A percentile compares a stretch with the other conserved stretches of the same genome.
These are phyloP conservation scores for Aspergillus piperis DNA, from an alignment of 2,329 filamentous ascomycete genomes.

Conservation along the genomic window DNA sequence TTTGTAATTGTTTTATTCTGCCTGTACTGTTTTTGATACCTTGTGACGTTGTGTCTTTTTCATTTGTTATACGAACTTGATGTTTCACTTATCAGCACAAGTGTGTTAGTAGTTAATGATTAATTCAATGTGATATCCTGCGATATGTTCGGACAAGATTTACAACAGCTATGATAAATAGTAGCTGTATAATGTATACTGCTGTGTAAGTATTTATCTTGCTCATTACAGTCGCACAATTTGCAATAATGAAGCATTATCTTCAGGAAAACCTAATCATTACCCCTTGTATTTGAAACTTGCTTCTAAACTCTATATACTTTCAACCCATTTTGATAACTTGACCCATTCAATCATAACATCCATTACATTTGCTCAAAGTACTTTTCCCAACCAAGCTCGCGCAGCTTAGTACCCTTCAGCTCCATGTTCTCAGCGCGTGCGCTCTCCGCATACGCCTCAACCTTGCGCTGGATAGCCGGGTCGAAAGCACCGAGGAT, in stretches of 20 bases:
- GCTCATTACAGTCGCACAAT: no score
- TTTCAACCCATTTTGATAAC: not conserved
- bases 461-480: conserved; percentile 44
- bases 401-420: conserved; percentile 46
- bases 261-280: not conserved
- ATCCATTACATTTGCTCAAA: conserved; percentile 45
- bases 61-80: not conserved
- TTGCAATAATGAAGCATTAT: not conserved
- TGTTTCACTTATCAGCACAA: not conserved
- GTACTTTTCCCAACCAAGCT: conserved; percentile 48
- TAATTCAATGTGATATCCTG: conserved; percentile 3
- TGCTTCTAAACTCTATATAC: conserved; percentile 4
- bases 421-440: conserved; percentile 45
- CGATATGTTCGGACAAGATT: not conserved
- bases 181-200: no score
- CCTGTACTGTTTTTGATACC: not conserved
- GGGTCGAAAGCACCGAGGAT: conserved; percentile 61
- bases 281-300: not conserved
- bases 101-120: conserved; percentile 7
- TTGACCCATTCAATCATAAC: not conserved
- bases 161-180: no score
- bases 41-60: not conserved
- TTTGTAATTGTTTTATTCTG: conserved; percentile 10
- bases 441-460: conserved; percentile 45
- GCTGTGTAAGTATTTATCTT: no score